A percentile compares a stretch with the other conserved stretches of the same genome.
Evolutionary conservation across 306 rosid species (phyloP).

Genomic region (Oemleria cerasiformis): DNA sequence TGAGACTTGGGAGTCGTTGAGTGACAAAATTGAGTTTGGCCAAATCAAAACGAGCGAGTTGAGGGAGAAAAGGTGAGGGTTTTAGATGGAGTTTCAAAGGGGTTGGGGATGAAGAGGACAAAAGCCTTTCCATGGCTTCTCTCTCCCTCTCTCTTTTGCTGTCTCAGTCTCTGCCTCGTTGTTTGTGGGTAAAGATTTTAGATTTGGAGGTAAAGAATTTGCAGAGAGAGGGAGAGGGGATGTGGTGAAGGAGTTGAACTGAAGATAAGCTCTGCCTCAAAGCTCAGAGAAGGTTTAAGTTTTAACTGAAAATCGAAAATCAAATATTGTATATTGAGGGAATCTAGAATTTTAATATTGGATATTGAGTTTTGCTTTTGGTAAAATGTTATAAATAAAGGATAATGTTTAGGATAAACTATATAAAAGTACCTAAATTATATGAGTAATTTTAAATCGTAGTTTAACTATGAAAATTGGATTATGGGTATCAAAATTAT

Average conservation of each 20-base stretch:
- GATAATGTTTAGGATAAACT: too few species aligned
- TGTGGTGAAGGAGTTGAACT: background rate
- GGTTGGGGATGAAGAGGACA: constrained; percentile 55
- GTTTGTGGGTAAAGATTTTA: background rate
- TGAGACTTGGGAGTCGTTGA: constrained; percentile 25
- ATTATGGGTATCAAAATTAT: too few species aligned
- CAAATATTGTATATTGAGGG: background rate
- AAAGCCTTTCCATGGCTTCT: constrained; percentile 87
- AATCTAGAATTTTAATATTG: too few species aligned
- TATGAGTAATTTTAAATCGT: too few species aligned
- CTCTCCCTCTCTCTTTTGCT: constrained; percentile 8
- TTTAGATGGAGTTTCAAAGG: constrained; percentile 35
- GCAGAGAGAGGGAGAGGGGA: background rate
- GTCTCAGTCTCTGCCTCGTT: constrained; percentile 18
- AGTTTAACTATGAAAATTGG: too few species aligned
- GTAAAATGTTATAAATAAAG: too few species aligned
- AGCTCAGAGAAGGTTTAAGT: background rate
- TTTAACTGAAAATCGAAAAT: constrained; percentile 17
- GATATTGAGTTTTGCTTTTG: too few species aligned
- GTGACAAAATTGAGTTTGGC: constrained; percentile 37
- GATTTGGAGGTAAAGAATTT: constrained; percentile 19
- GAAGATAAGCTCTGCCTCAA: constrained; percentile 38
- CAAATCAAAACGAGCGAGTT: constrained; percentile 32
- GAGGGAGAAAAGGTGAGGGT: constrained; percentile 25
- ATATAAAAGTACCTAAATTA: too few species aligned